Evolutionary conservation across 1,139 yeast genomes (phyloP).

Genomic region (Debaryomycetaceae sp.): DNA sequence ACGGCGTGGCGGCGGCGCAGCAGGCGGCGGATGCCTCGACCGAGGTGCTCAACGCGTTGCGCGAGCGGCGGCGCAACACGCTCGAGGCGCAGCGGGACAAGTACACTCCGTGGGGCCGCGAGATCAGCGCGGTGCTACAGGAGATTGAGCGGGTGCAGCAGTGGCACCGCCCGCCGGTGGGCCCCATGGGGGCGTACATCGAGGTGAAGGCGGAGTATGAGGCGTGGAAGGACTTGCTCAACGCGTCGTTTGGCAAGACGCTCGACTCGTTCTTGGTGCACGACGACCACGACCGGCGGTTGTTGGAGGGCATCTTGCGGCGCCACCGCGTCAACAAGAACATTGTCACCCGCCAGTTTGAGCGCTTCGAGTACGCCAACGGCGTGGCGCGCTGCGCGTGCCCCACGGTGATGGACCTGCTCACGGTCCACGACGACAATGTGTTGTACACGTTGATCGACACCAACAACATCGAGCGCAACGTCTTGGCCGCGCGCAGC

Average conservation of each 20-base stretch:
- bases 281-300: conserved; percentile 54
- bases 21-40: conserved; percentile 10
- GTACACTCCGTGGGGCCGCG: conserved; percentile 39
- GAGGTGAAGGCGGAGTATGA: conserved; percentile 50
- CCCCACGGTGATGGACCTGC: conserved; percentile 41
- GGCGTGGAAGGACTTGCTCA: conserved; percentile 64
- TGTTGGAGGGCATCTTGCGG: conserved; percentile 42
- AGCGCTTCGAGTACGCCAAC: conserved; percentile 46
- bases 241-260: conserved; percentile 40
- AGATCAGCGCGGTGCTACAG: conserved; percentile 35
- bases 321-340: conserved; percentile 21
- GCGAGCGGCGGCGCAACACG: conserved; percentile 14
- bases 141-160: conserved; percentile 31
- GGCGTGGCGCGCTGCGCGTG: conserved; percentile 19
- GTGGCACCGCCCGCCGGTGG: conserved; percentile 61
- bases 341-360: conserved; percentile 54
- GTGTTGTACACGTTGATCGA: conserved; percentile 66
- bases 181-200: conserved; percentile 73
- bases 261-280: conserved; percentile 67
- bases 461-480: conserved; percentile 53
- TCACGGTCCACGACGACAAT: conserved; percentile 51
- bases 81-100: conserved; percentile 22
- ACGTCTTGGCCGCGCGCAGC: conserved; percentile 52
- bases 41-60: conserved; percentile 11
- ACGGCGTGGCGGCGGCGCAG: conserved; percentile 4